Percentiles rank a stretch among this genome's conserved stretches.
phyloP scores from a whole-genome alignment of 495 filamentous ascomycete genomes.

The Glonium stellatum region DNA sequence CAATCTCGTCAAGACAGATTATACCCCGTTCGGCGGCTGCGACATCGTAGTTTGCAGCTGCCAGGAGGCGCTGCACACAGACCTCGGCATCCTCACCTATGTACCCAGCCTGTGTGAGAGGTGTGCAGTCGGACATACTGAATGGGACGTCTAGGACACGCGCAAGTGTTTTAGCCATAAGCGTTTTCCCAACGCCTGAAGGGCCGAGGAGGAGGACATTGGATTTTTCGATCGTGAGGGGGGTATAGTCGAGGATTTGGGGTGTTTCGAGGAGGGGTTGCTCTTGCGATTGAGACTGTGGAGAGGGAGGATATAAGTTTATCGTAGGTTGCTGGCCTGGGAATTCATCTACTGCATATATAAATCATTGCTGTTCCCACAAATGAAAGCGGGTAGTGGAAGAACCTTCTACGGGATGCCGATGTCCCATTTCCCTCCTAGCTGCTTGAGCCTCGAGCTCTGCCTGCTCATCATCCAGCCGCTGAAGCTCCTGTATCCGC shows the following conservation, averaged over 20 bases:
- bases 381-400: not conserved
- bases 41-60: conserved; percentile 85
- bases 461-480: conserved; percentile 71
- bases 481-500: conserved; percentile 65
- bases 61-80: conserved; percentile 81
- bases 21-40: conserved; percentile 83
- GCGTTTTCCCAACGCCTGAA: conserved; percentile 92
- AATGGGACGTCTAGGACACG: conserved; percentile 85
- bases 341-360: conserved; percentile 61
- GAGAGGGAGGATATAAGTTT: conserved; percentile 15
- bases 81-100: conserved; percentile 94
- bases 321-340: conserved; percentile 63
- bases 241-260: conserved; percentile 46
- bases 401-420: conserved; percentile 50
- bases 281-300: conserved; percentile 30
- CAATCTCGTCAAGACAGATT: conserved; percentile 90
- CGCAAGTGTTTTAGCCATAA: conserved; percentile 82
- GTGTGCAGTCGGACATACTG: conserved; percentile 94
- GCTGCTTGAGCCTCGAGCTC: conserved; percentile 50
- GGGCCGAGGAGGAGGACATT: conserved; percentile 91
- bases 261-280: conserved; percentile 33
- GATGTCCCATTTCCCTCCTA: conserved; percentile 39
- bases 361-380: not conserved
- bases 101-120: conserved; percentile 94
- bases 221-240: conserved; percentile 85